Percentiles rank a stretch among this genome's conserved stretches.
Evolutionary conservation across 2,329 filamentous ascomycete species (phyloP).

Genomic region (Colletotrichum ledebouriae): DNA sequence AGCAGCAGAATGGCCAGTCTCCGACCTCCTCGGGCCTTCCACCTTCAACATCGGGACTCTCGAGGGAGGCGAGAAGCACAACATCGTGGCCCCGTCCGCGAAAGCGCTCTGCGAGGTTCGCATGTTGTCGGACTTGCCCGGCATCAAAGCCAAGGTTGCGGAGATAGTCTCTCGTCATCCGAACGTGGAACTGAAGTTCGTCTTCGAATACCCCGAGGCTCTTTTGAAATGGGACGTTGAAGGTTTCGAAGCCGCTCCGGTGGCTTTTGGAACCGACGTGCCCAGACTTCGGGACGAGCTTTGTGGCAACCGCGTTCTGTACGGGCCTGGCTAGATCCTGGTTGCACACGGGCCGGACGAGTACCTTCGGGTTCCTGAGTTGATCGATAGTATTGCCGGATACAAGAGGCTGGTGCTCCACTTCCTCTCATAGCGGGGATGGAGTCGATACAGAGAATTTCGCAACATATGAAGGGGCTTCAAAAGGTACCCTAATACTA

Average conservation of each 20-base stretch:
- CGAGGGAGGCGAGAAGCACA: conserved; percentile 55
- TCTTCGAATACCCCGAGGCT: conserved; percentile 54
- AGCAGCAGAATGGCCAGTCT: conserved; percentile 50
- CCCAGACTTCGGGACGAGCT: conserved; percentile 50
- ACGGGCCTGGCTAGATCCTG: conserved; percentile 55
- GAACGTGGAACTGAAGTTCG: conserved; percentile 51
- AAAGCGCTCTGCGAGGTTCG: conserved; percentile 56
- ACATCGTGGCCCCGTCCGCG: conserved; percentile 54
- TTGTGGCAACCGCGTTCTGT: conserved; percentile 53
- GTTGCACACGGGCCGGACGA: conserved; percentile 56
- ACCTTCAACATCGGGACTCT: conserved; percentile 57
- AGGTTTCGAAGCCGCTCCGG: conserved; percentile 53
- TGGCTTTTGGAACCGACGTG: conserved; percentile 56
- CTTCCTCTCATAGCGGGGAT: not conserved
- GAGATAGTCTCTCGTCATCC: conserved; percentile 50
- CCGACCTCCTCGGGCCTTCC: conserved; percentile 54
- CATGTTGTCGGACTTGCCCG: conserved; percentile 52
- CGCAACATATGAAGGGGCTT: too few species aligned
- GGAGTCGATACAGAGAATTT: not conserved
- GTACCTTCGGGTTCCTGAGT: conserved; percentile 51
- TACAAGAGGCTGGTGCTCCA: conserved; percentile 52
- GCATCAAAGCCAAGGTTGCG: conserved; percentile 51
- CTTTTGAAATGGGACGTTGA: conserved; percentile 55
- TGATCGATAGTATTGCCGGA: conserved; percentile 53
- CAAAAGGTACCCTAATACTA: too few species aligned